A percentile compares a stretch with the other conserved stretches of the same genome.
Evolutionary conservation across 352 stramenopile species (phyloP).

Genomic region (Aphanomyces astaci): DNA sequence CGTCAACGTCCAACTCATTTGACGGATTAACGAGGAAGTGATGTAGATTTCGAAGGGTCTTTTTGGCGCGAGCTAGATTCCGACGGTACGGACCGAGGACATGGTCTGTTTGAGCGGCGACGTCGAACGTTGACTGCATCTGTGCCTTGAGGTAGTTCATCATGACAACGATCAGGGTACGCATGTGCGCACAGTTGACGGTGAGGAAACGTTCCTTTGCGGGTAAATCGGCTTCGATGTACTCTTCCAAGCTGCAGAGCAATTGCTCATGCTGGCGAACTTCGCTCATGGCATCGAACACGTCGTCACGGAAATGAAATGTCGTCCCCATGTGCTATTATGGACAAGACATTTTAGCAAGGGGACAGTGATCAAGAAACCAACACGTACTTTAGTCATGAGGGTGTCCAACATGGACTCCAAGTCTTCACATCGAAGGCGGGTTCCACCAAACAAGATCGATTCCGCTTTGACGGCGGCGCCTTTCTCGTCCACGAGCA

Average conservation of each 20-base stretch:
- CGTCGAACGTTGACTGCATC: conserved; percentile 10
- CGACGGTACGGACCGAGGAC: conserved; percentile 13
- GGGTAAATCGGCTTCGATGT: conserved; percentile 19
- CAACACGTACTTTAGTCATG: conserved; percentile 11
- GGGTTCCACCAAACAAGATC: conserved; percentile 21
- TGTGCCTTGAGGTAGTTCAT: conserved; percentile 1
- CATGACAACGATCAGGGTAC: conserved; percentile 2
- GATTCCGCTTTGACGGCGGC: neutral
- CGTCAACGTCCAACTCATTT: neutral
- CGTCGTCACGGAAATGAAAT: conserved; percentile 17
- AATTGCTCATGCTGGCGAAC: conserved; percentile 20
- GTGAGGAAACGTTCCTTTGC: conserved; percentile 21
- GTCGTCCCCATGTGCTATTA: conserved; percentile 8
- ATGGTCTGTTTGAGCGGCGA: neutral
- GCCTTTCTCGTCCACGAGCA: neutral
- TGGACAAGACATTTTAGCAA: neutral
- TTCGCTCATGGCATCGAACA: conserved; percentile 16
- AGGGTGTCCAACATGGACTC: conserved; percentile 3
- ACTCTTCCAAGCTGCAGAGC: conserved; percentile 18
- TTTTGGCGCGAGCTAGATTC: conserved; percentile 9
- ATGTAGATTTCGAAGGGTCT: neutral
- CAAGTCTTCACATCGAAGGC: conserved; percentile 14
- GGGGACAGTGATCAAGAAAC: neutral
- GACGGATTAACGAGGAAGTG: neutral
- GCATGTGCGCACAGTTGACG: conserved; percentile 5